Conservation (phyloP, 2,329 filamentous ascomycete species). For the Paraphoma chrysanthemicola region DNA sequence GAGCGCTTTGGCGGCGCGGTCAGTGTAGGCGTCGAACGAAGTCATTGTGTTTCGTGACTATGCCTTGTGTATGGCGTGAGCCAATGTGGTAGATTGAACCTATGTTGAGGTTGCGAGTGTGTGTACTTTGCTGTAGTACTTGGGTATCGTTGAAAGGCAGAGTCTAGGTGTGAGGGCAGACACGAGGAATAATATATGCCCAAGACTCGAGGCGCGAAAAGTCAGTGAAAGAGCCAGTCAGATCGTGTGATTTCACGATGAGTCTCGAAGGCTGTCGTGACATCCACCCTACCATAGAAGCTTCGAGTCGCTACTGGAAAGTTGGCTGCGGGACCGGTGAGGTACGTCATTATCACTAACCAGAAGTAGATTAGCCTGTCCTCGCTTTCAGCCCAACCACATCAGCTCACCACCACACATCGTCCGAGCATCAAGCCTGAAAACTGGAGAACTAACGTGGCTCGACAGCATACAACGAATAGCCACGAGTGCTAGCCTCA, state of each 20-base stretch:
- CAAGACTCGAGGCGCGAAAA: constrained; percentile 15
- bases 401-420: background rate
- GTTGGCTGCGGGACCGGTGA: background rate
- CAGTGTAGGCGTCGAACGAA: constrained; percentile 88
- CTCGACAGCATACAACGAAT: background rate
- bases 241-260: constrained; percentile 33
- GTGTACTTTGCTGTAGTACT: constrained; percentile 10
- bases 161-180: constrained; percentile 3
- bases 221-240: constrained; percentile 28
- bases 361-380: background rate
- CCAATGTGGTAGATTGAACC: constrained; percentile 19
- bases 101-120: constrained; percentile 8
- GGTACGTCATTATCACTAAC: constrained; percentile 2
- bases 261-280: constrained; percentile 25
- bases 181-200: constrained; percentile 33
- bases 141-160: constrained; percentile 19
- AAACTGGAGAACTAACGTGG: background rate
- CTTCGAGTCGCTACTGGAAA: constrained; percentile 21
- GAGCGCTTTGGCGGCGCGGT: constrained; percentile 87
- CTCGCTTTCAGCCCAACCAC: background rate
- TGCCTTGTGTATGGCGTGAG: constrained; percentile 25
- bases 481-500: too few species aligned
- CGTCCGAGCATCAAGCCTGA: background rate
- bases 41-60: constrained; percentile 62
- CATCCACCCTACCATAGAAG: constrained; percentile 29